Evolutionary conservation across 331 rosid species (phyloP), one percentile per base, ranked within the genome.

Genomic region (Cucumis variabilis): DNA sequence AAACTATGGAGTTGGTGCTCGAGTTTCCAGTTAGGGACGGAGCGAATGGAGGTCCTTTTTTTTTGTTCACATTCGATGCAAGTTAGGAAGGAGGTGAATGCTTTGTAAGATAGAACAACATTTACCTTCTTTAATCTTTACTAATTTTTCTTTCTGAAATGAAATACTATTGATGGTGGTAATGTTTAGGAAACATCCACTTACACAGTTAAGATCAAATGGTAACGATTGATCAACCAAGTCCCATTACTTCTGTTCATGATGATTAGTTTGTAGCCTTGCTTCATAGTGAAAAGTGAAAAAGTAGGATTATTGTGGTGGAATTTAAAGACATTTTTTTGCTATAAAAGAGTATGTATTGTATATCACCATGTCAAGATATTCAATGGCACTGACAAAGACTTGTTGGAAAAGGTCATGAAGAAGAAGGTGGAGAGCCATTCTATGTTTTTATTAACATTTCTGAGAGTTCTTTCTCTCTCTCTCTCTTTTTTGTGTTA

Each of bases 1-100:
- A 98, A 90, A 93, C 98, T 85, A 84, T 51, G 98, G 94, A 82
- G 98, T 94, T 93, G 99, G 98, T 90, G 98, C 99, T 94, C 93
- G 88, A 84, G 85, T 89, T 94, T 95, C 98, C 98, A 76, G 58
- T 74, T 90, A 92, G 95, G 98, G 92, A 95, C 87, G 58, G 98
- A 95, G 98, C 96, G 90, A 92, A 89, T 88, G 96, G 97, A 92
- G 98, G 99, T 92, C 93, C 62, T 89, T 83, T 66, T 67, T 63
- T 91, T 86, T 91, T 91, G 92, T 91, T 90, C 93, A 87, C 95
- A 96, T 95, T 94, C 98, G 88, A 88, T 87, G 88, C 88, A 80
- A 68, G 50, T 84, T 44, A 85, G 92, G 93, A 88, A 90, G 92
- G 91, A 89, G 94, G 93, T 85, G 93, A 93, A 90, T 66, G 84